Evolutionary conservation across 768 basidiomycete species (phyloP), one percentile per base, ranked within the genome.

Genomic region (Pisolithus microcarpus): DNA sequence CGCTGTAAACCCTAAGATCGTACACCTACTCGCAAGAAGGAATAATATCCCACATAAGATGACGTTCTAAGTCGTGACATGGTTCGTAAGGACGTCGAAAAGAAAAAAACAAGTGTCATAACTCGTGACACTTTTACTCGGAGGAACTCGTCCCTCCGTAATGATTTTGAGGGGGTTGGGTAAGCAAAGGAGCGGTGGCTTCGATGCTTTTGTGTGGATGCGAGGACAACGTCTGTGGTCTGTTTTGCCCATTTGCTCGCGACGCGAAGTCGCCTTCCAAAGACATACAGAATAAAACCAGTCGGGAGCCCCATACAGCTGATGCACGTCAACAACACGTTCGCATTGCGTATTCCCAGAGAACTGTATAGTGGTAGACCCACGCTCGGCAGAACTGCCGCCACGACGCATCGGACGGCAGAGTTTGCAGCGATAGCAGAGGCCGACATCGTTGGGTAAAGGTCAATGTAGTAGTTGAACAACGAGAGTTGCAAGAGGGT

Each of bases 391-490:
- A 44, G 56, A n/a, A 58, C 46, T 1, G 60, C 56, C 43, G 54
- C 55, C 16, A 58, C 21, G 2, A 61, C 5, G 31, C 53, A 54
- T 21, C 64, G 59, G 43, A 54, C 46, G 3, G 59, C 58, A 13
- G 58, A 61, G 37, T 64, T 61, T 15, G 60, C 62, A 7, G 62
- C 62, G 18, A 63, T 48, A 1, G 61, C 58, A 18, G 62, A 61
- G 3, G 62, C 60, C 3, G 62, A 61, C 34, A 47, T 53, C 5
- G 54, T 54, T 5, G 62, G 60, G 39, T 59, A 63, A 43, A 64
- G 62, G 43, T 64, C 62, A 23, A 63, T 61, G 34, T 64, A 61
- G 23, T 64, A 58, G 42, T 58, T 61, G 38, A 59, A 44, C 51
- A 63, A 34, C 3, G 58, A 64, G n/a, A 64, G 26, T 31, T 59